Conservation (phyloP, 2,329 filamentous ascomycete species). For the Diplodia corticola region DNA sequence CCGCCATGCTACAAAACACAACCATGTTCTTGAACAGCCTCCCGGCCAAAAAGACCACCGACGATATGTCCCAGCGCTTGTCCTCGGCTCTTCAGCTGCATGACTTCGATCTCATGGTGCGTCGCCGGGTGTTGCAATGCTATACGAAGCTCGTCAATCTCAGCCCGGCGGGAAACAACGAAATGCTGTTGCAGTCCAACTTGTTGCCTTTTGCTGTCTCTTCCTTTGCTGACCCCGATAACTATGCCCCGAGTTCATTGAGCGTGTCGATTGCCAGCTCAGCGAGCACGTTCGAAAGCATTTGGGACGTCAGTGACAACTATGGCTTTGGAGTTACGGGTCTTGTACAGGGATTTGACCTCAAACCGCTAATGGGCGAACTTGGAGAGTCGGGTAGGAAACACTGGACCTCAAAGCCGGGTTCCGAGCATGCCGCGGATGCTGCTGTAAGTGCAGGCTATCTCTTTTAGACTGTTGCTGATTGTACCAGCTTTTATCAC, state of each 20-base stretch:
- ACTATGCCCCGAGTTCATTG: constrained; percentile 67
- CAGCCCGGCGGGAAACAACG: constrained; percentile 79
- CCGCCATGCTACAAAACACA: constrained; percentile 93
- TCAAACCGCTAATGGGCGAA: constrained; percentile 68
- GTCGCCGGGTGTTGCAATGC: constrained; percentile 88
- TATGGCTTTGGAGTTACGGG: constrained; percentile 92
- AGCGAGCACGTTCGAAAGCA: constrained; percentile 83
- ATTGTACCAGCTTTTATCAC: constrained; percentile 46
- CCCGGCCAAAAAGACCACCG: constrained; percentile 78
- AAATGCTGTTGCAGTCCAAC: constrained; percentile 87
- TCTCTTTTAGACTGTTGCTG: constrained; percentile 25
- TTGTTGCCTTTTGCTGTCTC: constrained; percentile 85
- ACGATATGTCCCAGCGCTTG: constrained; percentile 81
- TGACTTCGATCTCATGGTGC: constrained; percentile 90
- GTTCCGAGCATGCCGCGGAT: constrained; percentile 66
- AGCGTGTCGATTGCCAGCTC: constrained; percentile 89
- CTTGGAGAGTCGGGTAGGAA: constrained; percentile 43
- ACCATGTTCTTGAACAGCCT: constrained; percentile 84
- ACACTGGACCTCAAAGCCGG: constrained; percentile 56
- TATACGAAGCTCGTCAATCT: constrained; percentile 89
- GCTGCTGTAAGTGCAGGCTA: constrained; percentile 29
- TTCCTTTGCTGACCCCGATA: constrained; percentile 89
- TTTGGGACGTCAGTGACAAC: constrained; percentile 96
- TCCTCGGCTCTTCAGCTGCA: constrained; percentile 83
- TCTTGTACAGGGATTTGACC: constrained; percentile 73